Evolutionary conservation across 768 basidiomycete species (phyloP), one percentile per base, ranked within the genome.

Genomic region (Boletus edulis): DNA sequence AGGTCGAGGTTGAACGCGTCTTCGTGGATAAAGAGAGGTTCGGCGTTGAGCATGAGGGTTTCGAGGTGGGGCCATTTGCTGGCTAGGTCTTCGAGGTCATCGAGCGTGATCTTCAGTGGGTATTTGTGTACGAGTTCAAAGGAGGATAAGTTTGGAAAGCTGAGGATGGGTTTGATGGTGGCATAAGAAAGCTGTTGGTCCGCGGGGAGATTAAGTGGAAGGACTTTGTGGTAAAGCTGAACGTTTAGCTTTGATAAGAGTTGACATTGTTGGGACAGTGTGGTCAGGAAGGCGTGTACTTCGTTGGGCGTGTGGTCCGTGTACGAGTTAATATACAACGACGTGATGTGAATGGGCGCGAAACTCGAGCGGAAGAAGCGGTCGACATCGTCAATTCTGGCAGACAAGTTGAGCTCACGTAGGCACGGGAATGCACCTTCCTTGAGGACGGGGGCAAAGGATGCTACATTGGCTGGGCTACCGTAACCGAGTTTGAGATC

Each of bases 401-500:
- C 73, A 17, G 79, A 80, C 45, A 81, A 57, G 4, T 76, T 79
- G 39, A 84, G 72, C 54, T 85, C 83, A 63, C 71, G 77, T 5
- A 86, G 70, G 2, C 73, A 69, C 0, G 81, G 81, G 62, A 85
- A 86, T 0, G 80, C 76, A 20, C 78, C 81, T 59, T 80, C 73
- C 20, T 64, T 39, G 15, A 84, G 65, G 3, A 55, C 58, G 1
- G 85, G 83, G 15, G 47, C 20, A 60, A 84, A 83, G 32, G 68
- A 61, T 11, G 62, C 53, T 1, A 81, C 73, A 55, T 86, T 84
- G 2, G 49, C 54, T 1, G 69, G 65, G 42, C 76, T 67, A 0
- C 84, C 84, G 14, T 59, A 63, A 7, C 84, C 83, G 54, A 84
- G 81, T 0, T 71, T 65, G 9, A 68, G 58, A n/a, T 71, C 54